phyloP scores from a whole-genome alignment of 495 filamentous ascomycete genomes.

The Terfezia boudieri region DNA sequence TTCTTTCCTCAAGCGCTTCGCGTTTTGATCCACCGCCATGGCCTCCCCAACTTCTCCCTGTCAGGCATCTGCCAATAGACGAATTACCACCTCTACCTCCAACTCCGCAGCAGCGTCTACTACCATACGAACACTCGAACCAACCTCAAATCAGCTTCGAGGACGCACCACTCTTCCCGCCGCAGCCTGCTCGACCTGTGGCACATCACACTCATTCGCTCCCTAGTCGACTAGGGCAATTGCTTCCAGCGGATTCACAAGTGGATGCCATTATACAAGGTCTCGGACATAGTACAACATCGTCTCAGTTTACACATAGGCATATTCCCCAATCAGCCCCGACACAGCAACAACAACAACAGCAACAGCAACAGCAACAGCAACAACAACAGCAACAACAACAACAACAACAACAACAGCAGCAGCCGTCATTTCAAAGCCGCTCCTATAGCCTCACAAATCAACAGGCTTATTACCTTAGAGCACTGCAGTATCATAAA shows the following conservation, averaged over 20 bases:
- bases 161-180: constrained; percentile 17
- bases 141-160: constrained; percentile 15
- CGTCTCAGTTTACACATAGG: constrained; percentile 36
- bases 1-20: constrained; percentile 19
- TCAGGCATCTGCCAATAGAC: constrained; percentile 18
- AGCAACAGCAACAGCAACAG: constrained; percentile 1
- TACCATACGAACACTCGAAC: constrained; percentile 14
- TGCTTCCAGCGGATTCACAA: constrained; percentile 11
- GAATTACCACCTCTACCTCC: constrained; percentile 6
- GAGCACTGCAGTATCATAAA: constrained; percentile 1
- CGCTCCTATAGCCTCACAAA: constrained; percentile 9
- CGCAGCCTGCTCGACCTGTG: constrained; percentile 5
- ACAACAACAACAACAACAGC: constrained; percentile 18
- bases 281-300: constrained; percentile 33
- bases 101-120: constrained; percentile 10
- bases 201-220: constrained; percentile 9
- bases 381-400: constrained; percentile 21
- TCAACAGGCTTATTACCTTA: background rate
- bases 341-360: constrained; percentile 21
- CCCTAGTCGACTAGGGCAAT: constrained; percentile 1
- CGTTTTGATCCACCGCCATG: constrained; percentile 17
- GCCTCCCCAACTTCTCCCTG: constrained; percentile 12
- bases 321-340: constrained; percentile 21
- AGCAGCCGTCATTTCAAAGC: background rate
- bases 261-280: constrained; percentile 37